Base-by-base conservation (phyloP, 257 asterid species). In the Coffea canephora region DNA sequence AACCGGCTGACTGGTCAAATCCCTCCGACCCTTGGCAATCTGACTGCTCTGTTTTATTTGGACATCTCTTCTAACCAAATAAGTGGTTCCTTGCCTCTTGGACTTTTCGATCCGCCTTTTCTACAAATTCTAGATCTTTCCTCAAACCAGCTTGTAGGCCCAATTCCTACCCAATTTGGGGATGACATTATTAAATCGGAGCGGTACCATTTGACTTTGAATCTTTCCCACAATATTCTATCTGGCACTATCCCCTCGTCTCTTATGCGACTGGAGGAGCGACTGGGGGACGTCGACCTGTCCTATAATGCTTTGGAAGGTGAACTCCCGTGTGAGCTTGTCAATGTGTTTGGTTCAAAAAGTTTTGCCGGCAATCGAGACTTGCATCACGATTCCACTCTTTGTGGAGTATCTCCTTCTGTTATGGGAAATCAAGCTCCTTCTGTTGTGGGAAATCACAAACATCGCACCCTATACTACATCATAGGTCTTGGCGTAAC, bases 221-320 rank as follows among this genome's bases (percentile, higher is more conserved):
- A 73, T 50, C 5, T 73, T 23, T 73, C 77, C 27, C 31, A 50
- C 66, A 73, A 73, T 73, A 16, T 50, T 6, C 66, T 73, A 6
- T 50, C 77, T 49, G 77, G 77, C 3, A 2, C 1, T 0, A 31
- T 73, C 52, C 77, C 66, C 0, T 15, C 8, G 16, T 8, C 18
- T 31, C 16, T 52, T 3, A 2, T 8, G n/a, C n/a, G n/a, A n/a
- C n/a, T n/a, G n/a, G n/a, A n/a, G n/a, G n/a, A n/a, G 16, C 23
- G 1, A 13, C 0, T 34, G 5, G 0, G 1, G 3, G 66, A 16
- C 6, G 16, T 74, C 23, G 55, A 75, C 55, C 15, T 75, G 6
- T 75, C 78, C 12, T 39, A 75, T 75, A 75, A 75, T 14, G 13
- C n/a, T 21, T 39, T 57, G 36, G 39, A 75, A 75, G 69, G 78